Evolutionary conservation across 805 yeast genomes (phyloP).

Genomic region (Yamadazyma paraphyllophila): DNA sequence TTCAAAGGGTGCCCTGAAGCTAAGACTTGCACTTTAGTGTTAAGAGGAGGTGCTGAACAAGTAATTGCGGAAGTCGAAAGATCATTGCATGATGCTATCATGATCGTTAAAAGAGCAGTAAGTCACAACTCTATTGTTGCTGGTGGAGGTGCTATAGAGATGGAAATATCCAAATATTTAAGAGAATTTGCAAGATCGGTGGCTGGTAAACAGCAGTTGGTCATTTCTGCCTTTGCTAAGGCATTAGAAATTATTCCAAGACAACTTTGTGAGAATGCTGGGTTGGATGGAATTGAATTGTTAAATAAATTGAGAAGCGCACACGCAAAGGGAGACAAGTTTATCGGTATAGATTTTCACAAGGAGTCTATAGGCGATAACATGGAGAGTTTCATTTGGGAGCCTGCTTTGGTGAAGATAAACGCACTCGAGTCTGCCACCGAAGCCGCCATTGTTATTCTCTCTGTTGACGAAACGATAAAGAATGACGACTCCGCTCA

Average conservation of each 20-base stretch:
- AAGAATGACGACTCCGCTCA: slow-evolving; percentile 62
- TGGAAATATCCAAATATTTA: slow-evolving; percentile 88
- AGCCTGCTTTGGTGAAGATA: slow-evolving; percentile 89
- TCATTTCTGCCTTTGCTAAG: slow-evolving; percentile 88
- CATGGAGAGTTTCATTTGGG: slow-evolving; percentile 90
- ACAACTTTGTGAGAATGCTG: slow-evolving; percentile 98
- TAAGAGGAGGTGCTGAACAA: slow-evolving; percentile 98
- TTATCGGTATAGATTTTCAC: slow-evolving; percentile 92
- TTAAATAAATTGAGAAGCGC: slow-evolving; percentile 87
- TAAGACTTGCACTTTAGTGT: slow-evolving; percentile 85
- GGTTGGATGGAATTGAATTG: slow-evolving; percentile 94
- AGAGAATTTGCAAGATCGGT: slow-evolving; percentile 84
- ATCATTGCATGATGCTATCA: slow-evolving; percentile 95
- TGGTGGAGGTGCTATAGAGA: slow-evolving; percentile 99
- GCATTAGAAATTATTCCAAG: slow-evolving; percentile 96
- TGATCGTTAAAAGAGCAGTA: slow-evolving; percentile 95
- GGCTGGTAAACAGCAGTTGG: slow-evolving; percentile 94
- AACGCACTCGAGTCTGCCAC: slow-evolving; percentile 96
- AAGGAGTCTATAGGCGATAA: slow-evolving; percentile 81
- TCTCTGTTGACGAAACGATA: slow-evolving; percentile 95
- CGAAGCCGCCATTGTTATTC: slow-evolving; percentile 90
- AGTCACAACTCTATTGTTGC: slow-evolving; percentile 87
- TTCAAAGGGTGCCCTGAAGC: slow-evolving; percentile 92
- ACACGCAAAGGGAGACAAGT: slow-evolving; percentile 88
- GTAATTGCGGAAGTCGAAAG: slow-evolving; percentile 97